Evolutionary conservation across 371 early-diverging fungal genomes (phyloP), one percentile per base, ranked within the genome.

Genomic region (Capillidium heterosporum): DNA sequence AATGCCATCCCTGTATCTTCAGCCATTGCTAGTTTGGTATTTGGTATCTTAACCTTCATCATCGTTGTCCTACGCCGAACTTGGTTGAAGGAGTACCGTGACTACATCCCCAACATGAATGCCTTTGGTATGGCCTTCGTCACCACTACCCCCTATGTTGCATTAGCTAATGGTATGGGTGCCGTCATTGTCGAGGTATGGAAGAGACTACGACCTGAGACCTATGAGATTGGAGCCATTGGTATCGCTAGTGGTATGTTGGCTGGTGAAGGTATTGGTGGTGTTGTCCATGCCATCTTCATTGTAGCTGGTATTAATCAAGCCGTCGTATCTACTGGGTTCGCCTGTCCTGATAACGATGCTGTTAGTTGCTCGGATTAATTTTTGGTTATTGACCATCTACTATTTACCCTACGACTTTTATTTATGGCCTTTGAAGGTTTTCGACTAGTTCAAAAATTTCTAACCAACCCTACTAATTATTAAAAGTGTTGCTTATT

Each of bases 231-330:
- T 50, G 70, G 63, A 41, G 68, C 73, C 72, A 77, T 73, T 65
- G 69, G 75, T 15, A 63, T 75, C 48, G 80, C 84, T 48, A 73
- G 71, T 61, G 86, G 86, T 54, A 61, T 82, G 57, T 76, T 84
- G 63, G 81, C 82, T 58, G 86, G 86, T 57, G 80, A 79, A 62
- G 85, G 85, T 61, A 75, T 84, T 50, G 72, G 74, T 46, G 83
- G 81, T 47, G 65, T 82, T 48, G 59, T 81, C 57, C 67, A 74
- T 56, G 81, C 82, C 29, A 62, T 79, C 40, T 65, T 78, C 59
- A 69, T 66, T 27, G 60, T 84, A 17, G 57, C 58, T n/a, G 60
- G 59, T 56, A 15, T 46, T 1, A 21, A 15, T 32, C 46, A 49
- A 40, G 54, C 8, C 10, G 23, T 10, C 28, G 26, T 42, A 10